A percentile compares a stretch with the other conserved stretches of the same genome.
Evolutionary conservation across 352 stramenopile species (phyloP).

Genomic region (Phytopythium litorale): DNA sequence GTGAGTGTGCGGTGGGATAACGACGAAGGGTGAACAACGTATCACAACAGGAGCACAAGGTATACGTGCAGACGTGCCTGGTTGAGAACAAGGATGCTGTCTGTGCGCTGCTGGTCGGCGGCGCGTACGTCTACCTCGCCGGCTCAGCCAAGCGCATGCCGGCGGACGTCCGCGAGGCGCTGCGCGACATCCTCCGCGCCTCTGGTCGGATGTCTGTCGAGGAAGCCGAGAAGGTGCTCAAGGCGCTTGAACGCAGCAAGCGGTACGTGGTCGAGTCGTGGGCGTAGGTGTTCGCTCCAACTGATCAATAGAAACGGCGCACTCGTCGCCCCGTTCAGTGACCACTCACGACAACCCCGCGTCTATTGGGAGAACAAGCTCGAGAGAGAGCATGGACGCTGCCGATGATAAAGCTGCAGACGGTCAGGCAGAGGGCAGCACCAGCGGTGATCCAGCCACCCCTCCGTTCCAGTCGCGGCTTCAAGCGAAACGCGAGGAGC

Average conservation of each 20-base stretch:
- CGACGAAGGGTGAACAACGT: neutral
- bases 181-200: constrained; percentile 81
- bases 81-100: constrained; percentile 75
- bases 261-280: constrained; percentile 86
- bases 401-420: neutral
- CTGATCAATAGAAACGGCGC: neutral
- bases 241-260: constrained; percentile 64
- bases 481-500: constrained; percentile 59
- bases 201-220: constrained; percentile 66
- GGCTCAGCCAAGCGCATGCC: constrained; percentile 92
- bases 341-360: neutral
- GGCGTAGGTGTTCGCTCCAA: constrained; percentile 34
- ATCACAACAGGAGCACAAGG: constrained; percentile 61
- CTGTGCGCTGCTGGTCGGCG: constrained; percentile 63
- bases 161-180: constrained; percentile 85
- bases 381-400: neutral
- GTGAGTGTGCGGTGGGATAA: neutral
- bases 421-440: neutral
- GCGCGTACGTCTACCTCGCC: constrained; percentile 77
- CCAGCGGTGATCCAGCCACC: neutral
- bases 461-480: constrained; percentile 44
- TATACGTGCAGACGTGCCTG: constrained; percentile 91
- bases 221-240: constrained; percentile 72
- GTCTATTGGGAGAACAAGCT: neutral
- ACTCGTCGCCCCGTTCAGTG: neutral